phyloP scores from a whole-genome alignment of 148 eudicot genomes.

The Nepenthes gracilis region DNA sequence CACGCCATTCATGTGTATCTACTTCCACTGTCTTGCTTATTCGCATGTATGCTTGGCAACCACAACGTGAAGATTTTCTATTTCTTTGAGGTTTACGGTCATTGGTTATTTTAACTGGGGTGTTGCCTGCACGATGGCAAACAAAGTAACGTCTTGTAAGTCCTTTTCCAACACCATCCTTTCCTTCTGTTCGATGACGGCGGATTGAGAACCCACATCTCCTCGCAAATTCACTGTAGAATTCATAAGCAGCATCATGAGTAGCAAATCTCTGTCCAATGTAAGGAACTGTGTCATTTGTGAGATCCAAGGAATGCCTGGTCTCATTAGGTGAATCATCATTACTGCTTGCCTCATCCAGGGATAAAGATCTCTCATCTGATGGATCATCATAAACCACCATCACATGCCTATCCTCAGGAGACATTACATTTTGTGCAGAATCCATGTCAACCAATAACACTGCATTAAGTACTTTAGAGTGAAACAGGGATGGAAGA shows the following conservation, averaged over 20 bases:
- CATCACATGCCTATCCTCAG: conserved; percentile 49
- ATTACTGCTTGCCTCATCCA: conserved; percentile 73
- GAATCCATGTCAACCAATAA: conserved; percentile 12
- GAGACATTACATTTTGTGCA: conserved; percentile 34
- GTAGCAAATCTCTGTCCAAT: conserved; percentile 79
- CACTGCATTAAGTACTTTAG: neutral
- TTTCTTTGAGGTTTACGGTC: conserved; percentile 82
- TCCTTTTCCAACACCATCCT: conserved; percentile 94
- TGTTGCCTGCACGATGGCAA: conserved; percentile 95
- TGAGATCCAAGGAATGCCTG: conserved; percentile 44
- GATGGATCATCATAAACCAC: conserved; percentile 59
- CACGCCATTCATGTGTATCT: conserved; percentile 79
- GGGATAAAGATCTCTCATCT: conserved; percentile 73
- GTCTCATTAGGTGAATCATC: conserved; percentile 77
- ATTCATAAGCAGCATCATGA: conserved; percentile 89
- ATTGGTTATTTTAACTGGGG: conserved; percentile 56
- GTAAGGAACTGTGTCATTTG: conserved; percentile 58
- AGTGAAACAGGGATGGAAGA: neutral
- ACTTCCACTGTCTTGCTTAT: conserved; percentile 70
- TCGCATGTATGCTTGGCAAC: conserved; percentile 89
- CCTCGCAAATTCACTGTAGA: conserved; percentile 78
- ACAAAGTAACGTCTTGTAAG: conserved; percentile 90
- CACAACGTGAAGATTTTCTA: conserved; percentile 89
- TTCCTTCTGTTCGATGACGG: conserved; percentile 95
- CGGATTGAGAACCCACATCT: conserved; percentile 89